These are phyloP conservation scores for Phytopythium ostracodes DNA, from an alignment of 352 stramenopile genomes.

Conservation along the genomic window DNA sequence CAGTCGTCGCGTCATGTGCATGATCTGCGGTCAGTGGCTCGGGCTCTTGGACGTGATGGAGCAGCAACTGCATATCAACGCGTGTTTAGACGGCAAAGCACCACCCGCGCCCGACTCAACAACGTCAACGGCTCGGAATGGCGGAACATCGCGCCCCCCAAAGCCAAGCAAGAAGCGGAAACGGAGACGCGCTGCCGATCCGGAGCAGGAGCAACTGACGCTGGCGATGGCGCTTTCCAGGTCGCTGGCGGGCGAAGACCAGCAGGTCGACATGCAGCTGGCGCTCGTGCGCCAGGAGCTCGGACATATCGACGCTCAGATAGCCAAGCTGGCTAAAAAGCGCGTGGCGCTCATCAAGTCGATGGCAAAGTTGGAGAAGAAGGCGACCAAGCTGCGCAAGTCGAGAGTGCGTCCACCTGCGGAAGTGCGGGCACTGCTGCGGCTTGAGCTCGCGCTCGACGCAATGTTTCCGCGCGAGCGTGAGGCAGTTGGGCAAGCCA, in stretches of 20 bases:
- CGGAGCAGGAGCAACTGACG: constrained; percentile 24
- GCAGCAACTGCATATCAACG: constrained; percentile 31
- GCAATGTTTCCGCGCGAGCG: constrained; percentile 23
- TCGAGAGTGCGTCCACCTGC: constrained; percentile 28
- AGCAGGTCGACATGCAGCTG: constrained; percentile 43
- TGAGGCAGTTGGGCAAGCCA: not conserved
- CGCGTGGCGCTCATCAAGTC: constrained; percentile 39
- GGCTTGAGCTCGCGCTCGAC: constrained; percentile 20
- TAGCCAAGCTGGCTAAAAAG: constrained; percentile 44
- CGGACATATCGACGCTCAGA: constrained; percentile 37
- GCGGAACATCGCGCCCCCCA: not conserved
- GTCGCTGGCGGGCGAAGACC: constrained; percentile 30
- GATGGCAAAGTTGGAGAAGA: constrained; percentile 41
- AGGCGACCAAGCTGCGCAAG: constrained; percentile 39
- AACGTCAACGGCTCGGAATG: not conserved
- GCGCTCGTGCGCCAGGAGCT: constrained; percentile 39
- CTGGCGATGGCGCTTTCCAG: constrained; percentile 35
- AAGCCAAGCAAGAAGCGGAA: constrained; percentile 31
- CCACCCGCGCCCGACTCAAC: not conserved
- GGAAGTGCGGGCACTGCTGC: constrained; percentile 22
- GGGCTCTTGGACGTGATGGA: constrained; percentile 28
- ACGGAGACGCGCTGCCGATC: constrained; percentile 1
- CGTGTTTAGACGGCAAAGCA: constrained; percentile 28
- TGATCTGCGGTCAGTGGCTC: constrained; percentile 19
- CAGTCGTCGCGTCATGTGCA: constrained; percentile 18